phyloP scores from a whole-genome alignment of 176 grass and related monocot genomes.

The Zea mays region DNA sequence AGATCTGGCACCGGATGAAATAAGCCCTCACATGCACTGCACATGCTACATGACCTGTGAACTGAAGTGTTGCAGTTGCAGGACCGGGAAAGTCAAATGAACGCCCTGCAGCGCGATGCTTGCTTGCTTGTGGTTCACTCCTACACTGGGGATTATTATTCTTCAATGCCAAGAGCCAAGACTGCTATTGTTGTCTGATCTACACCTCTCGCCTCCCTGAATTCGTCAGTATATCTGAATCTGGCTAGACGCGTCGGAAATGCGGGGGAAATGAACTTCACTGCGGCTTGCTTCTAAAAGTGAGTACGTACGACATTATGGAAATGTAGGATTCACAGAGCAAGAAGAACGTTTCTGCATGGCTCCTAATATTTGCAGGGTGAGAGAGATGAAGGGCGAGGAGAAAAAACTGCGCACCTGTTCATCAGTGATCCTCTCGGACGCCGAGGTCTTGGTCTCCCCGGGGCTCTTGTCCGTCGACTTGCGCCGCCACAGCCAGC shows the following conservation, averaged over 20 bases:
- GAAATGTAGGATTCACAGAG: conserved; percentile 4
- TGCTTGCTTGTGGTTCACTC: conserved; percentile 45
- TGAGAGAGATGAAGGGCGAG: background rate
- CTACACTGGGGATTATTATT: conserved; percentile 21
- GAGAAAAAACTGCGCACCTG: conserved; percentile 43
- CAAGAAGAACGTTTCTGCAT: background rate
- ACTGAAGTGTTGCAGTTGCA: conserved; percentile 36
- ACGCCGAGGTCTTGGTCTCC: conserved; percentile 68
- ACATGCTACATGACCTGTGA: conserved; percentile 55
- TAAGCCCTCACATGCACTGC: conserved; percentile 44
- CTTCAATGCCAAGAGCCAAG: conserved; percentile 30
- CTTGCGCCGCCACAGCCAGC: no score
- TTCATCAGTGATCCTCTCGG: conserved; percentile 64
- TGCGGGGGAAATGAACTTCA: background rate
- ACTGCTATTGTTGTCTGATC: conserved; percentile 24
- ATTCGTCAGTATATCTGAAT: background rate
- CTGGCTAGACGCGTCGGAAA: background rate
- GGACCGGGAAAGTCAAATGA: conserved; percentile 51
- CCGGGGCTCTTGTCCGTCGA: conserved; percentile 60
- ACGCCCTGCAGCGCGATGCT: background rate
- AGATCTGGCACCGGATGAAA: conserved; percentile 41
- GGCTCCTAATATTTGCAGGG: background rate
- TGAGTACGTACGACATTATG: background rate
- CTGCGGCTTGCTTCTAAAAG: background rate
- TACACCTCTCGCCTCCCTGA: conserved; percentile 3